Base-by-base conservation (phyloP, 805 yeast genomes). In the Schwanniomyces polymorphus region DNA sequence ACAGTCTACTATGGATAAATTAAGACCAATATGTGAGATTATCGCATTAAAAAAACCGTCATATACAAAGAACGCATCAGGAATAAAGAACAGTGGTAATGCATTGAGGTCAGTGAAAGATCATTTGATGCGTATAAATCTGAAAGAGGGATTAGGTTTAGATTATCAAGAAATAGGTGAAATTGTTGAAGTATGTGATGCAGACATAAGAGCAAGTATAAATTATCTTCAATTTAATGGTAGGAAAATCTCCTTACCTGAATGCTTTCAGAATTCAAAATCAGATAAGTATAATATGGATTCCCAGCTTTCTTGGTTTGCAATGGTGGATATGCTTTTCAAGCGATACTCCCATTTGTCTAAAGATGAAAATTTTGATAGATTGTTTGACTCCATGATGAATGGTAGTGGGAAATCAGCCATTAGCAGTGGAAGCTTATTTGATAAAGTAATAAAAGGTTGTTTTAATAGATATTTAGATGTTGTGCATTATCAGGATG, bases 131-230 rank as follows among this genome's bases (percentile, higher is more conserved):
- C 42, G 79, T 81, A 52, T 84, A 11, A 67, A 86, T 57, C 61
- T 71, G 11, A 56, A 57, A 4, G 97, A 92, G 60, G 65, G 72
- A 1, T 37, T 87, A 6, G 56, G 58, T 0, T 54, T 84, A 5
- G 74, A 77, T 29, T 74, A 77, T 28, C 76, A 77, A 33, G 70
- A 76, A 18, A 55, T 94, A 14, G 78, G 82, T 12, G 88, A 86
- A 38, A 69, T 92, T 8, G 84, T 88, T 5, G 84, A 80, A 42
- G 62, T 82, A 1, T 80, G 91, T 31, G 90, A 88, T 52, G 88
- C 88, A 35, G 99, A 92, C 67, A 75, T 94, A 16, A 72, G 99
- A 54, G 88, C 90, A 25, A 86, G 97, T 64, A 73, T 92, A 34
- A 92, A 92, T 59, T 80, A 84, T 56, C 62, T 92, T 33, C 98